These are phyloP conservation scores for Xylaria acuta DNA, from an alignment of 495 filamentous ascomycete species.

Conservation along the genomic window DNA sequence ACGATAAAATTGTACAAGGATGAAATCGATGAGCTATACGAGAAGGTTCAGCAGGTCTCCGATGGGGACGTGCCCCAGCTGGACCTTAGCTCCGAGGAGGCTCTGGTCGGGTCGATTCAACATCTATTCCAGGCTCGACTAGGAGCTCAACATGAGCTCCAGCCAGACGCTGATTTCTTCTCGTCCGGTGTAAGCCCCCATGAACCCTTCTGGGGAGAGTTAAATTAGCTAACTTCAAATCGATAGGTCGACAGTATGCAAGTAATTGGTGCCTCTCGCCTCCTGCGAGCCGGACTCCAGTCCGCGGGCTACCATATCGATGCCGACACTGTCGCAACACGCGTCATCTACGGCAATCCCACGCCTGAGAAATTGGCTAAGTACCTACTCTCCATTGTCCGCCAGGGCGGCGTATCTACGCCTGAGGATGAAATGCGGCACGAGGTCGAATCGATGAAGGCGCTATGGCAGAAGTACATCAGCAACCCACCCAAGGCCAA, in stretches of 20 bases:
- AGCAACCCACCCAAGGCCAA: constrained; percentile 35
- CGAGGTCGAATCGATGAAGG: constrained; percentile 42
- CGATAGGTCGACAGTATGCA: constrained; percentile 61
- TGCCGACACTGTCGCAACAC: constrained; percentile 40
- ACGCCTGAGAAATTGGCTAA: constrained; percentile 42
- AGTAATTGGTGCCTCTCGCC: constrained; percentile 47
- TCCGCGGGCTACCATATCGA: constrained; percentile 39
- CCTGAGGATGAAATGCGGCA: constrained; percentile 23
- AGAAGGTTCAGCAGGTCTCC: constrained; percentile 31
- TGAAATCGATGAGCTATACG: constrained; percentile 61
- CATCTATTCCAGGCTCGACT: constrained; percentile 42
- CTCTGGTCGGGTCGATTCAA: constrained; percentile 43
- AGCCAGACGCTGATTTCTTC: constrained; percentile 52
- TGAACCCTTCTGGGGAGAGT: constrained; percentile 1
- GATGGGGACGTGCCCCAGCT: constrained; percentile 33
- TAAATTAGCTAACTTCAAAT: constrained; percentile 42
- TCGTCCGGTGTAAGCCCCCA: constrained; percentile 36
- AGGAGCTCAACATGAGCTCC: constrained; percentile 37
- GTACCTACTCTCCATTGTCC: constrained; percentile 38
- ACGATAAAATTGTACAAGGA: constrained; percentile 57
- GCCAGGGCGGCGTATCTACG: constrained; percentile 10
- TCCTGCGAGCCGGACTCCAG: constrained; percentile 43
- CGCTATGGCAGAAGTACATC: constrained; percentile 49
- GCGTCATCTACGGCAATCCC: constrained; percentile 49
- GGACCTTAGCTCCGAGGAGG: constrained; percentile 40